Base-by-base conservation (phyloP, 1,139 yeast species). In the Magnusiomyces clavatus region DNA sequence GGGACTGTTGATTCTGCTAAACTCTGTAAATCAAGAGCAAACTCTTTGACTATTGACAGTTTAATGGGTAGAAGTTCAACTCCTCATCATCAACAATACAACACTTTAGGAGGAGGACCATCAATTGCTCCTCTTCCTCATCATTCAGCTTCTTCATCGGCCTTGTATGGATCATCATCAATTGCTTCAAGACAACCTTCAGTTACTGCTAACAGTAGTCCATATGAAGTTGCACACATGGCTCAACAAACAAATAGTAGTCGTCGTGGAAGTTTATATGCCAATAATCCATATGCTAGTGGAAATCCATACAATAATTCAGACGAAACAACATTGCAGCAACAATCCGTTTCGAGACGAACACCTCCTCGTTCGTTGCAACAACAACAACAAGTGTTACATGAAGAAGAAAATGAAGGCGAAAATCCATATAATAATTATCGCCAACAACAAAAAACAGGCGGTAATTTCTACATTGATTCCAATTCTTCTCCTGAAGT, bases 1-100 rank as follows among this genome's bases (percentile, higher is more conserved):
- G 56, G 50, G 14, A 43, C 43, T 2, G 56, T 53, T 29, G 56
- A 53, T 37, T 46, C 52, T 11, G 34, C 48, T 10, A 38, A 37
- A 17, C 46, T 53, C 20, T 16, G 49, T 31, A 48, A 51, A 16
- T 48, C 52, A 17, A 47, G 56, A 8, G 41, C 50, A 16, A 52
- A 52, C 20, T 52, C 55, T 1, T 17, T 52, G 16, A 52, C 55
- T 1, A 20, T 43, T 34, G 51, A 47, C 16, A 47, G 46, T 42
- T 41, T 45, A 12, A 45, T 45, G 48, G 42, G 40, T 29, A 17
- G 44, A 13, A 14, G 34, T 19, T 12, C 34, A 19, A 43, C 39
- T 13, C 39, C 39, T 37, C 46, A 42, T 13, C 45, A 19, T 10
- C 45, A 36, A 20, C 48, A 45, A 19, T 35, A 45, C 6, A 17